phyloP scores from a whole-genome alignment of 495 filamentous ascomycete species.

The Rostrohypoxylon terebratum region DNA sequence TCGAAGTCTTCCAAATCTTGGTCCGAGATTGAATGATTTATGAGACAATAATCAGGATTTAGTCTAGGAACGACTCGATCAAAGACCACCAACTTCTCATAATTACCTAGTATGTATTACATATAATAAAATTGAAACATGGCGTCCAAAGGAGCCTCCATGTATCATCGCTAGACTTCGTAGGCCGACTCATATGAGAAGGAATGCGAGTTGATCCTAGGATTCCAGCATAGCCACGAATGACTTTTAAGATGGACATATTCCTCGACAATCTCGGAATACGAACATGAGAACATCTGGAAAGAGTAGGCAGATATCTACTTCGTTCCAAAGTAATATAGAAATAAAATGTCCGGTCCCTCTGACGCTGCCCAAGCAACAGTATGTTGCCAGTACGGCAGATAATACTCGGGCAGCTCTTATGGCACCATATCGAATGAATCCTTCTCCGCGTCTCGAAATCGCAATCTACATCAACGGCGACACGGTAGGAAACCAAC shows the following conservation, averaged over 20 bases:
- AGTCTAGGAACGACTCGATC: not conserved
- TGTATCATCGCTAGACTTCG: constrained; percentile 7
- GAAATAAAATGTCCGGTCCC: constrained; percentile 72
- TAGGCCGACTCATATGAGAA: not conserved
- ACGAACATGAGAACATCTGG: not conserved
- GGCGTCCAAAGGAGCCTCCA: constrained; percentile 14
- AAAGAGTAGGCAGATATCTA: not conserved
- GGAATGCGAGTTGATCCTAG: constrained; percentile 1
- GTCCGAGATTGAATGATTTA: not conserved
- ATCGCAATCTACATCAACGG: constrained; percentile 83
- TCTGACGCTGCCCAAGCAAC: constrained; percentile 93
- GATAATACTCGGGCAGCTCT: constrained; percentile 86
- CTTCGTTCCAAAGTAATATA: not conserved
- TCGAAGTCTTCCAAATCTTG: not conserved
- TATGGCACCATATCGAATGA: constrained; percentile 76
- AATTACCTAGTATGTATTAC: not conserved
- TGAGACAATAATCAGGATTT: not conserved
- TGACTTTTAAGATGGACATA: not conserved
- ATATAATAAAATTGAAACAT: constrained; percentile 18
- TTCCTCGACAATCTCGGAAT: not conserved
- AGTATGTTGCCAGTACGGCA: constrained; percentile 51
- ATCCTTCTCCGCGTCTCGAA: constrained; percentile 82
- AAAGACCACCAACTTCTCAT: not conserved
- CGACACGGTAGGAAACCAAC: constrained; percentile 67
- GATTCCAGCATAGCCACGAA: constrained; percentile 4